Percentiles rank a stretch among this genome's conserved stretches.
These are phyloP conservation scores for Lineolata rhizophorae DNA, from an alignment of 495 filamentous ascomycete genomes.

Conservation along the genomic window DNA sequence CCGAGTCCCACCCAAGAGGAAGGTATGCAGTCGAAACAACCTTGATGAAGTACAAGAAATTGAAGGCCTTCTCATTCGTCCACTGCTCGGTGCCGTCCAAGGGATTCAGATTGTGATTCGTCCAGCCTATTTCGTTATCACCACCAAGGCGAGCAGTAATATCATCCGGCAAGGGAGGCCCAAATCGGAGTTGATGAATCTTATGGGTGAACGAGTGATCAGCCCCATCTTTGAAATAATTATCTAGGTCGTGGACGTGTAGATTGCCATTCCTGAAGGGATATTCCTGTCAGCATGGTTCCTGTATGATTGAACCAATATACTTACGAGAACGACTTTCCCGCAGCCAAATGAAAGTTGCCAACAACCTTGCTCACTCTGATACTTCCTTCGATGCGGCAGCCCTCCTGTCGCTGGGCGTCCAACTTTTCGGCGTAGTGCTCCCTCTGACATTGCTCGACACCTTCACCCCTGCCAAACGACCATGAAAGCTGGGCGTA, in stretches of 20 bases:
- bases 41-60: conserved; percentile 99
- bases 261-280: conserved; percentile 81
- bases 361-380: conserved; percentile 96
- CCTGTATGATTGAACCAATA: no score
- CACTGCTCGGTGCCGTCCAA: conserved; percentile 63
- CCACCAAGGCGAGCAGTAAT: conserved; percentile 37
- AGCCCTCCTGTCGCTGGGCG: conserved; percentile 73
- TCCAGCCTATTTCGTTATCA: conserved; percentile 35
- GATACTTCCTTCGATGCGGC: conserved; percentile 79
- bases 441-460: conserved; percentile 90
- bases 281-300: no score
- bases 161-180: conserved; percentile 66
- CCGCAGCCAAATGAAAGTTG: conserved; percentile 97
- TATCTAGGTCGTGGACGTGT: conserved; percentile 92
- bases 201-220: conserved; percentile 71
- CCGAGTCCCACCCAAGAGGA: conserved; percentile 57
- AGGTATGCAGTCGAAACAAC: conserved; percentile 90
- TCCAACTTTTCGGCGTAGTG: conserved; percentile 76
- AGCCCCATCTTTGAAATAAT: conserved; percentile 52
- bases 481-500: conserved; percentile 80
- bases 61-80: conserved; percentile 64
- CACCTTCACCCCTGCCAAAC: conserved; percentile 73
- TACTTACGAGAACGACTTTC: conserved; percentile 84
- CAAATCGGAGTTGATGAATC: conserved; percentile 86
- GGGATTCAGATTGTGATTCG: conserved; percentile 78